These are phyloP conservation scores for Paecilomyces niveus DNA, from an alignment of 2,329 filamentous ascomycete species.

Conservation along the genomic window DNA sequence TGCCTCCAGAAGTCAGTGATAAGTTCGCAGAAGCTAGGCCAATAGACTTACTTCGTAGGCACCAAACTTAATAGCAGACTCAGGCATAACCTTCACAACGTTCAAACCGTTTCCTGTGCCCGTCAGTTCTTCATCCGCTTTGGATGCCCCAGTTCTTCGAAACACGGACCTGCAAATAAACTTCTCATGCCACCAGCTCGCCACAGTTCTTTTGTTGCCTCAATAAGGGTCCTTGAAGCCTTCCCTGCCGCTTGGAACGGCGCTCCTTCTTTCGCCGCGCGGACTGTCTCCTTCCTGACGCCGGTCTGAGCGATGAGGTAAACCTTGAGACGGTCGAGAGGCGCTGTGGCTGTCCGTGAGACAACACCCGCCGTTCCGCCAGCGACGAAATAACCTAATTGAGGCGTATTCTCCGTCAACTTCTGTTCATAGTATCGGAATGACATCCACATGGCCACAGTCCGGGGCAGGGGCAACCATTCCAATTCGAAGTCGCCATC, in stretches of 20 bases:
- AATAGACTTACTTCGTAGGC: constrained; percentile 66
- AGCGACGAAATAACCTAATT: constrained; percentile 89
- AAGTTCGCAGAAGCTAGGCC: background rate
- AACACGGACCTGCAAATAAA: constrained; percentile 78
- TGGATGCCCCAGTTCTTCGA: background rate
- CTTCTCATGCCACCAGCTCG: constrained; percentile 77
- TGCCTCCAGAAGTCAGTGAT: constrained; percentile 44
- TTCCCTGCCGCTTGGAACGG: constrained; percentile 58
- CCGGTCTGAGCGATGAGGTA: constrained; percentile 90
- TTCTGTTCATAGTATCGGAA: constrained; percentile 37
- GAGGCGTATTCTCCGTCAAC: constrained; percentile 40
- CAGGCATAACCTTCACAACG: constrained; percentile 95
- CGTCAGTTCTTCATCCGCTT: constrained; percentile 12
- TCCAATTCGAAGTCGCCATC: constrained; percentile 33
- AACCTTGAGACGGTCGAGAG: constrained; percentile 93
- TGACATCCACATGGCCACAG: constrained; percentile 38
- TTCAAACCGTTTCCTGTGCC: constrained; percentile 83
- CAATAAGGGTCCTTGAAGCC: constrained; percentile 61
- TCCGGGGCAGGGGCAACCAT: constrained; percentile 34
- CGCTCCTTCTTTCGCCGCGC: constrained; percentile 64
- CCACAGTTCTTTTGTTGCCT: constrained; percentile 73
- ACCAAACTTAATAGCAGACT: constrained; percentile 97
- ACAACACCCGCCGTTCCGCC: constrained; percentile 91
- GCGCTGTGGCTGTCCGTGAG: constrained; percentile 90
- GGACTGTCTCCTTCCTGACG: constrained; percentile 50